Conservation (phyloP, 805 yeast genomes). For the Spathaspora girioi region DNA sequence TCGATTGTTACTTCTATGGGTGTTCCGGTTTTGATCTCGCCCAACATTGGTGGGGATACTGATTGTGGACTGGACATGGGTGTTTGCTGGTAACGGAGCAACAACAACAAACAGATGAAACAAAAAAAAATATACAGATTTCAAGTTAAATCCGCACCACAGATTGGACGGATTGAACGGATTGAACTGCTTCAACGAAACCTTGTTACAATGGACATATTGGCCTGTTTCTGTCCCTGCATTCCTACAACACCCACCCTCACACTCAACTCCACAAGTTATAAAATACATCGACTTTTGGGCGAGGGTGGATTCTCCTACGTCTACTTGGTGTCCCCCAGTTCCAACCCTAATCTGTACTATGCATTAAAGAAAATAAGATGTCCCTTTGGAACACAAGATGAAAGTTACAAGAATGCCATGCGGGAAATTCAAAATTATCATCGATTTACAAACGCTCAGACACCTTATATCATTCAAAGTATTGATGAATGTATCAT, state of each 20-base stretch:
- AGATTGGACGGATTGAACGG: too few relatives aligned
- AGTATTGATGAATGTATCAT: conserved; percentile 68
- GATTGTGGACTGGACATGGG: conserved; percentile 4
- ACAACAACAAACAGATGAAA: neutral
- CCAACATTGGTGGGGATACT: conserved; percentile 7
- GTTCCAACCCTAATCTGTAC: conserved; percentile 30
- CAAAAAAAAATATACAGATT: neutral
- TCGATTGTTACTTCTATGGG: conserved; percentile 6
- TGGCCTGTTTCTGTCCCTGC: conserved; percentile 40
- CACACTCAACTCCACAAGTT: conserved; percentile 56
- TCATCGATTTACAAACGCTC: conserved; percentile 55
- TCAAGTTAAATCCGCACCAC: neutral
- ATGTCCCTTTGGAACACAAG: conserved; percentile 82
- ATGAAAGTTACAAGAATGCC: conserved; percentile 56
- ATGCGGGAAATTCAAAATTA: conserved; percentile 76
- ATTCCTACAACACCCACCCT: conserved; percentile 53
- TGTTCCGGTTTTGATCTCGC: conserved; percentile 3
- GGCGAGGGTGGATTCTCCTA: conserved; percentile 92
- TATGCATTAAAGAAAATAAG: conserved; percentile 83
- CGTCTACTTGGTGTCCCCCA: conserved; percentile 68
- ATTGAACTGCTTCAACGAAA: too few relatives aligned
- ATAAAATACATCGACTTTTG: conserved; percentile 62
- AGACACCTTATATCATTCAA: conserved; percentile 61
- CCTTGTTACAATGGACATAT: too few relatives aligned
- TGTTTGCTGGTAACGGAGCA: too few relatives aligned